Evolutionary conservation across 495 filamentous ascomycete species (phyloP).

Genomic region (Neurospora pannonica): DNA sequence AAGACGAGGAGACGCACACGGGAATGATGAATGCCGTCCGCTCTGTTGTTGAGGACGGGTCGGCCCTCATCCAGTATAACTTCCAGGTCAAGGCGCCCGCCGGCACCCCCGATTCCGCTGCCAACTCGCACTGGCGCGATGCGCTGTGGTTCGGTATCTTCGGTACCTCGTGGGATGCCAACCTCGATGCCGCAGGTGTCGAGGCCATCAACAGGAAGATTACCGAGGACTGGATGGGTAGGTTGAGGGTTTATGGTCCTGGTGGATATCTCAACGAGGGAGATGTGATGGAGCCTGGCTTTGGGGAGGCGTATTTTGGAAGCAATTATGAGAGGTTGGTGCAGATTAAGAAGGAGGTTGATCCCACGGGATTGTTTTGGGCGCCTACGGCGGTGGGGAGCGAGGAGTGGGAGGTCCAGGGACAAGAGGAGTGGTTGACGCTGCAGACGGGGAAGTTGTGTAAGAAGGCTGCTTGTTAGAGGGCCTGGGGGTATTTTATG

Average conservation of each 20-base stretch:
- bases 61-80: constrained; percentile 16
- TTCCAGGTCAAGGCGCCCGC: constrained; percentile 6
- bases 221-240: constrained; percentile 18
- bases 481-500: too few species aligned
- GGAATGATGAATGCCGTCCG: constrained; percentile 14
- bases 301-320: constrained; percentile 53
- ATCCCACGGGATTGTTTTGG: constrained; percentile 48
- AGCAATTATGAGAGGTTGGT: constrained; percentile 34
- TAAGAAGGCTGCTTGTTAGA: background rate
- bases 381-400: constrained; percentile 45
- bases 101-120: constrained; percentile 5
- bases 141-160: constrained; percentile 9
- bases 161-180: constrained; percentile 5
- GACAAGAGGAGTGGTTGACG: constrained; percentile 12
- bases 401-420: constrained; percentile 29
- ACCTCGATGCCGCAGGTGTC: background rate
- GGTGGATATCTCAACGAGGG: constrained; percentile 43
- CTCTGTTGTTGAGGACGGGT: constrained; percentile 10
- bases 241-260: constrained; percentile 13
- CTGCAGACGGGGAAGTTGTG: constrained; percentile 17
- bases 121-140: constrained; percentile 18
- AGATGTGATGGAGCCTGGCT: constrained; percentile 54
- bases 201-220: constrained; percentile 10
- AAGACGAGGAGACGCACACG: constrained; percentile 19
- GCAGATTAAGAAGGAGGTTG: constrained; percentile 40